A percentile compares a stretch with the other conserved stretches of the same genome.
Evolutionary conservation across 2,329 filamentous ascomycete genomes (phyloP).

Genomic region (Hypoxylon sp.): DNA sequence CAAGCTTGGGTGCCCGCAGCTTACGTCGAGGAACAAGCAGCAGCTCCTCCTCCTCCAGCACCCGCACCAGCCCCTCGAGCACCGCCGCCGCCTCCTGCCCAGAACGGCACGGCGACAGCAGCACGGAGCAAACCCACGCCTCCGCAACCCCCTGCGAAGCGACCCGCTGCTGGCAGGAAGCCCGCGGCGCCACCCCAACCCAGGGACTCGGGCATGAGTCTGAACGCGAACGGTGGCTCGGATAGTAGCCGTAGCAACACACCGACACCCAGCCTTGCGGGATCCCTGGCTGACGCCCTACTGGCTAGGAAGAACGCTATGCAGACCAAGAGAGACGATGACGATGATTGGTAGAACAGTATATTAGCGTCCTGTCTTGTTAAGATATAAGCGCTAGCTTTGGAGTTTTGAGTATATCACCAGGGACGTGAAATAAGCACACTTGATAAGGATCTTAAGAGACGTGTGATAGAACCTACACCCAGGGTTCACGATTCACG

Average conservation of each 20-base stretch:
- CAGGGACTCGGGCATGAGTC: constrained; percentile 78
- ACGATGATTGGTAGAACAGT: constrained; percentile 75
- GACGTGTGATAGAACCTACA: constrained; percentile 1
- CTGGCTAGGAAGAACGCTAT: constrained; percentile 82
- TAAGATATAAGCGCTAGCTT: constrained; percentile 8
- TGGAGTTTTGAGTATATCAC: constrained; percentile 19
- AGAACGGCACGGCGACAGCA: constrained; percentile 59
- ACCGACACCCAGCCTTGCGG: constrained; percentile 78
- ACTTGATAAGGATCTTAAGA: constrained; percentile 9
- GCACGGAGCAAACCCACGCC: constrained; percentile 77
- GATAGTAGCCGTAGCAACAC: constrained; percentile 78
- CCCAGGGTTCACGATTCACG: constrained; percentile 22
- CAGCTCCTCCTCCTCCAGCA: constrained; percentile 69
- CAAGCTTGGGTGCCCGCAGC: constrained; percentile 96
- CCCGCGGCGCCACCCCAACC: constrained; percentile 76
- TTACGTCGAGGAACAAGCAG: constrained; percentile 88
- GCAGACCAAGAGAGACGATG: constrained; percentile 77
- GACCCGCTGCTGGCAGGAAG: constrained; percentile 81
- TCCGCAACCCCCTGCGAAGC: constrained; percentile 83
- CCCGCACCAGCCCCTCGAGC: constrained; percentile 74
- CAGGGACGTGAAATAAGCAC: neutral
- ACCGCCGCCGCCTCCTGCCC: constrained; percentile 74
- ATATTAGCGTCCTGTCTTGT: neutral
- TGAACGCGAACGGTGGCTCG: constrained; percentile 70
- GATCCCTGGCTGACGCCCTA: constrained; percentile 84